Conservation (phyloP, 2,329 filamentous ascomycete genomes). For the Penicillium paneum region DNA sequence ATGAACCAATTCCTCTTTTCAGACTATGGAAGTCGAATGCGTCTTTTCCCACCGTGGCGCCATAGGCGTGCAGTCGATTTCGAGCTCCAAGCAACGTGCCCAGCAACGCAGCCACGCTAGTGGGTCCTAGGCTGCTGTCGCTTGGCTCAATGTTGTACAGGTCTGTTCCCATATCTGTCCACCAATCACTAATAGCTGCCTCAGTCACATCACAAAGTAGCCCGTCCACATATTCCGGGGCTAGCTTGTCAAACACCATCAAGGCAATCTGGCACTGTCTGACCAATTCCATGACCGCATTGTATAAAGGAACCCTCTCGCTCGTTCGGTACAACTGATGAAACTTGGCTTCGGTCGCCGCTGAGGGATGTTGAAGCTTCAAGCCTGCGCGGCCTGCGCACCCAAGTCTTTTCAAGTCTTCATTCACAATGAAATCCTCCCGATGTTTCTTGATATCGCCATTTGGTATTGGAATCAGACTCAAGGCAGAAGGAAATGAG, state of each 20-base stretch:
- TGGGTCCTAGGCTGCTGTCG: conserved; percentile 88
- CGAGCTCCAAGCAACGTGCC: conserved; percentile 86
- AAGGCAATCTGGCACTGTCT: conserved; percentile 88
- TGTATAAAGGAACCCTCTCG: conserved; percentile 73
- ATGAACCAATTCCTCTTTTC: conserved; percentile 79
- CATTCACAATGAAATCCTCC: conserved; percentile 86
- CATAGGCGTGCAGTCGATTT: conserved; percentile 80
- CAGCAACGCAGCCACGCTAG: conserved; percentile 81
- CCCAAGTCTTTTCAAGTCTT: conserved; percentile 84
- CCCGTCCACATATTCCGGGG: conserved; percentile 86
- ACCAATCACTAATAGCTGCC: conserved; percentile 87
- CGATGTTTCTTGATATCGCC: conserved; percentile 79
- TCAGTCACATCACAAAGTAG: conserved; percentile 92
- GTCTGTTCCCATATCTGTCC: conserved; percentile 87
- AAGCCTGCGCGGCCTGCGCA: conserved; percentile 88
- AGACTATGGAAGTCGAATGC: conserved; percentile 81
- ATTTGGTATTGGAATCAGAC: conserved; percentile 84
- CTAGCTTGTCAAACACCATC: conserved; percentile 80
- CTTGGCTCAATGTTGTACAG: conserved; percentile 89
- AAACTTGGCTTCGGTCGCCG: conserved; percentile 86
- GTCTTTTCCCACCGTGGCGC: conserved; percentile 82
- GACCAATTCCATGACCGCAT: conserved; percentile 80
- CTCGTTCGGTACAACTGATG: conserved; percentile 84
- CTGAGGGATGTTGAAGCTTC: conserved; percentile 71
- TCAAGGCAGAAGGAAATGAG: conserved; percentile 85